Evolutionary conservation across 2,329 filamentous ascomycete genomes (phyloP).

Genomic region (Curvularia sp.): DNA sequence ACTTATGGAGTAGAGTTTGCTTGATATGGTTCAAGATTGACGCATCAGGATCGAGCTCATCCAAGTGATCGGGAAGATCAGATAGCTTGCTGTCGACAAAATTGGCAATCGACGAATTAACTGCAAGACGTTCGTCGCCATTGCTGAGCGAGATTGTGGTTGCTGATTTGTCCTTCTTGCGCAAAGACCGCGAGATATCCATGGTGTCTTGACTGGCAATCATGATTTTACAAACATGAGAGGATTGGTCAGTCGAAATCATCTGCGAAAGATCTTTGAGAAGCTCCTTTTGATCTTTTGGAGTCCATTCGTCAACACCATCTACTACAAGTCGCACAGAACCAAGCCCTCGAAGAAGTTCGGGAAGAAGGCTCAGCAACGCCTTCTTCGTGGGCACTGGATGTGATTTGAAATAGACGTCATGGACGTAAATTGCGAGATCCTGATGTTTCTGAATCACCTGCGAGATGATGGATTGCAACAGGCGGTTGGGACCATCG

Average conservation of each 20-base stretch:
- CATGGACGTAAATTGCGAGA: conserved; percentile 10
- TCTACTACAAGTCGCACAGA: conserved; percentile 21
- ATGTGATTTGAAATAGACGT: conserved; percentile 11
- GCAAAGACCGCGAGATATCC: background rate
- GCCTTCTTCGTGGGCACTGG: conserved; percentile 11
- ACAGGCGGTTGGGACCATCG: conserved; percentile 3
- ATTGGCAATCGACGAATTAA: conserved; percentile 8
- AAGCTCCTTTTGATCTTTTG: conserved; percentile 5
- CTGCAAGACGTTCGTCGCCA: conserved; percentile 7
- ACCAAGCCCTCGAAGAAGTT: conserved; percentile 16
- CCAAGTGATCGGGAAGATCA: conserved; percentile 12
- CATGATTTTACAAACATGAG: conserved; percentile 17
- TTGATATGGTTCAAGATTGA: conserved; percentile 11
- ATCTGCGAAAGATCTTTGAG: conserved; percentile 15
- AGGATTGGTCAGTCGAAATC: conserved; percentile 1
- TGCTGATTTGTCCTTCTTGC: conserved; percentile 7
- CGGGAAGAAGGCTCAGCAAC: conserved; percentile 13
- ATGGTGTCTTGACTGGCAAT: background rate
- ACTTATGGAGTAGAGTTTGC: conserved; percentile 11
- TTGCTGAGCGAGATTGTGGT: conserved; percentile 11
- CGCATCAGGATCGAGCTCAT: conserved; percentile 15
- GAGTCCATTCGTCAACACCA: conserved; percentile 22
- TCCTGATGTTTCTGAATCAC: conserved; percentile 20
- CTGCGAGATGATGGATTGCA: conserved; percentile 15
- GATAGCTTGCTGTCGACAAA: conserved; percentile 18